These are phyloP conservation scores for Zhuliangozyma parablackwelliae DNA, from an alignment of 1,139 yeast species.

Conservation along the genomic window DNA sequence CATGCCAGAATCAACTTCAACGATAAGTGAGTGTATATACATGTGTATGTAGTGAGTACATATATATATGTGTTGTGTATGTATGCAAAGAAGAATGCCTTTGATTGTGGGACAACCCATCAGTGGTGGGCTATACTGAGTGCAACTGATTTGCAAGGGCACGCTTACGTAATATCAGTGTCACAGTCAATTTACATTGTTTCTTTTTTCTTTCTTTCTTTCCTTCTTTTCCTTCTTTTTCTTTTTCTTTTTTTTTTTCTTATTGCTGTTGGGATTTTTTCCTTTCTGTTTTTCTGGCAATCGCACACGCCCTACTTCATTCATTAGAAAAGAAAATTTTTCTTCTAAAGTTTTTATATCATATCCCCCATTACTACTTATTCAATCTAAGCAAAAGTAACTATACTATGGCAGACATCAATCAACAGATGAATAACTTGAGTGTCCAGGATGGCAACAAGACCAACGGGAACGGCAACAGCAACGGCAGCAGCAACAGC, in stretches of 20 bases:
- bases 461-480: constrained; percentile 6
- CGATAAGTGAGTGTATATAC: constrained; percentile 4
- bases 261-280: background rate
- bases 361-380: background rate
- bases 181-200: no score
- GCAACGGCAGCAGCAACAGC: background rate
- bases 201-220: background rate
- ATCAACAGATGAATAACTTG: constrained; percentile 42
- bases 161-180: no score
- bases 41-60: no score
- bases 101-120: no score
- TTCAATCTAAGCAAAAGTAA: background rate
- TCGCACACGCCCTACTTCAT: background rate
- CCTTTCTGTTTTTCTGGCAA: background rate
- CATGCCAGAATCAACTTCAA: constrained; percentile 29
- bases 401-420: constrained; percentile 35
- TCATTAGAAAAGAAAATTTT: constrained; percentile 1
- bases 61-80: no score
- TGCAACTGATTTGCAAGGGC: no score
- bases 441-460: constrained; percentile 26
- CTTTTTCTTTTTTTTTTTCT: background rate
- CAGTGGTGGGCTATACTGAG: no score
- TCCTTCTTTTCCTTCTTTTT: background rate
- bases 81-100: no score
- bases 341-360: background rate